Base-by-base conservation (phyloP, 345 rosid genomes). In the Heritiera littoralis region DNA sequence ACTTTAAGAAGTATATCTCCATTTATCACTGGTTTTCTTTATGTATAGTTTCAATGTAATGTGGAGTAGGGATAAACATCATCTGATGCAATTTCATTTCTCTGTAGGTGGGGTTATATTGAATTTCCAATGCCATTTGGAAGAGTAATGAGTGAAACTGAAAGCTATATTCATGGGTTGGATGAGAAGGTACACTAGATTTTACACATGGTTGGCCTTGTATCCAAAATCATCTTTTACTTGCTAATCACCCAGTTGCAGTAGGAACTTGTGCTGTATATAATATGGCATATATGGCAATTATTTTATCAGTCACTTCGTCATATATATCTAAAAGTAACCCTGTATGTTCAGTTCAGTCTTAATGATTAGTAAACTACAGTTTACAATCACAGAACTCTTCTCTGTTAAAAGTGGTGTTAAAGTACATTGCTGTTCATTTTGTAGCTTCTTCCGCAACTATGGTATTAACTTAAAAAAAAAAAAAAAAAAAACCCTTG, bases 121-220 rank as follows among this genome's bases (percentile, higher is more conserved):
- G 97, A 93, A 64, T 93, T 96, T 73, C 99, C 99, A 4, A 28
- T 94, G 89, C 98, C 99, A 58, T 96, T 96, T 80, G 99, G 98
- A 83, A 89, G 98, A 88, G 94, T 90, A 67, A 94, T 94, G 99
- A 96, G 94, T 49, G 48, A 97, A 69, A 90, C 97, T 3, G 97
- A 96, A 79, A 89, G 91, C 84, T 93, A 86, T 83, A 92, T 94
- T 77, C 99, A 96, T 73, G 92, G 95, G n/a, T 82, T 94, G 52
- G 99, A 94, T 84, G 99, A 96, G 84, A 96, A 94, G 98, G 99
- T 95, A 86, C 6, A 14, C 0, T 54, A 23, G 66, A 61, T 73
- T 58, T 66, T 15, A 10, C 41, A 18, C 64, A 65, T 76, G 13
- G 71, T 63, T 55, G 28, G 49, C 20, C 10, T 59, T 35, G 14